Evolutionary conservation across 2,329 filamentous ascomycete species (phyloP), one percentile per base, ranked within the genome.

Genomic region (Fusarium sp.): DNA sequence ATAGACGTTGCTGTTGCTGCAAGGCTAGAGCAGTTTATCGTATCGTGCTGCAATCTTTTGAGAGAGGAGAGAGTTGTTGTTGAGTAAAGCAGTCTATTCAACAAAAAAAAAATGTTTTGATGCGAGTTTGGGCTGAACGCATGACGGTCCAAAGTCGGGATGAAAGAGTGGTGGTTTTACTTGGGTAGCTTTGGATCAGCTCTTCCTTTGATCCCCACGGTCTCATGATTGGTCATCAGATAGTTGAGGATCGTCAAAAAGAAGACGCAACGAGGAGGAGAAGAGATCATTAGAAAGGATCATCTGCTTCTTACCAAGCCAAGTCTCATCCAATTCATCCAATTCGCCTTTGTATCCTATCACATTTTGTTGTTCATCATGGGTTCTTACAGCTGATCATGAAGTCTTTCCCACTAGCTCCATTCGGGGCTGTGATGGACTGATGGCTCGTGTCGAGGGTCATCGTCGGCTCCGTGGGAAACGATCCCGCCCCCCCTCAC

Each of bases 361-460:
- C 27, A 41, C 24, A 18, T 56, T n/a, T 22, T 43, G 10, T n/a
- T 41, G 29, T 31, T 20, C 72, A 75, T 74, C 72, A 74, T 74
- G 72, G 74, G 61, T 73, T 66, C 72, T 75, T 75, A 63, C 11
- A 58, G 61, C 58, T 59, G 69, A 74, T 74, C 72, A 74, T 74
- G 72, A 68, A 74, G 64, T 72, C 68, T 62, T 62, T 13, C 24
- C 29, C 56, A 48, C 64, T 73, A 72, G 64, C 67, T 69, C 41
- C 62, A 75, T 74, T 74, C 39, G 56, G 56, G 65, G 59, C 20
- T 52, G 45, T 58, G 66, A 69, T 72, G 65, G 58, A 67, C 64
- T 73, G 64, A 62, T 61, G 50, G 41, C 59, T 52, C 33, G 16
- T 16, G 54, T 33, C 50, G 27, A 58, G 37, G 33, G 65, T 69